Evolutionary conservation across 805 yeast species (phyloP), one percentile per base, ranked within the genome.

Genomic region (Wickerhamiella occidentalis): DNA sequence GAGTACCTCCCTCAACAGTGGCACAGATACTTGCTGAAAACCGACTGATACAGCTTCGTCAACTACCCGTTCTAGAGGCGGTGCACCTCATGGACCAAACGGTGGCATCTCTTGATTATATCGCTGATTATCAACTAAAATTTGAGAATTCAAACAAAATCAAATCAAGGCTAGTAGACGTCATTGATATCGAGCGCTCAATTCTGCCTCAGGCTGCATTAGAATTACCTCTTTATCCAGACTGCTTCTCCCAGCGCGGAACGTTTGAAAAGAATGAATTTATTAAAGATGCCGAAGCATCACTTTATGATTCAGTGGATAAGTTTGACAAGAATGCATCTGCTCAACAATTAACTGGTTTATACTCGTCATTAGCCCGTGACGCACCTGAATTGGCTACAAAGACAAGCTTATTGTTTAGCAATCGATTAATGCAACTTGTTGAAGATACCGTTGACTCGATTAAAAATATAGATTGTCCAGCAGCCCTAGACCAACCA

Each of bases 121-220:
- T 44, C 15, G 40, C 47, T 6, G 40, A 44, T n/a, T 44, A 44
- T 13, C 40, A 33, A 22, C 40, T 44, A 13, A 44, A 44, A 21
- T 44, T 44, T 30, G 6, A 21, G 19, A n/a, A 22, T 11, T n/a
- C 40, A 7, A 7, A 29, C 15, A 23, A 33, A n/a, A n/a, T n/a
- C 3, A 42, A 26, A 15, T 30, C 35, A 6, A 30, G 13, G 35
- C 17, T 44, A 6, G 47, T 44, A 5, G 47, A 44, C 15, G 15
- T 21, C n/a, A 17, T 44, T 6, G 18, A 29, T 7, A 21, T 44
- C 8, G 40, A 44, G 15, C 28, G 22, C 4, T 13, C 22, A 1
- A 33, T 33, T 6, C 30, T 44, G 15, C 47, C 47, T n/a, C 11
- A 8, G 2, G 7, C 19, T 4, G 47, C 30, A 1, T 22, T 33